A percentile compares a stretch with the other conserved stretches of the same genome.
phyloP scores from a whole-genome alignment of 2,329 filamentous ascomycete species.

The Ustulina deusta region DNA sequence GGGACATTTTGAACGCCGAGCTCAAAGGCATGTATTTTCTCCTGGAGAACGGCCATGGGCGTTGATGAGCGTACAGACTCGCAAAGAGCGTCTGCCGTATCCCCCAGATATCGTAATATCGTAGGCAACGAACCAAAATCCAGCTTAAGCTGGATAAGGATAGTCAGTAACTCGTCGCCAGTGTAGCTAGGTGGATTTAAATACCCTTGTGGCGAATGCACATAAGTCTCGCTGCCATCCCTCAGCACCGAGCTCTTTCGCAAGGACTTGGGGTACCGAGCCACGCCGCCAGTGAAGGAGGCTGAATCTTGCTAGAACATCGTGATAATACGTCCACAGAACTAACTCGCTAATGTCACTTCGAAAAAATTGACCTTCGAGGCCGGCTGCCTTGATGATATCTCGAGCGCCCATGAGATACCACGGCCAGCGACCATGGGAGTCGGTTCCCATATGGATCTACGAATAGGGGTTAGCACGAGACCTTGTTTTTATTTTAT shows the following conservation, averaged over 20 bases:
- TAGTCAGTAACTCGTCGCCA: not conserved
- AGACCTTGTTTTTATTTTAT: no score
- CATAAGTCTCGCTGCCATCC: conserved; percentile 35
- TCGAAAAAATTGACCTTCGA: conserved; percentile 23
- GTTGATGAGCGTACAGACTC: not conserved
- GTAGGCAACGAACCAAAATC: conserved; percentile 20
- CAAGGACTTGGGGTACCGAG: conserved; percentile 3
- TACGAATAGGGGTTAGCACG: conserved; percentile 14
- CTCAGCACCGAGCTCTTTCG: conserved; percentile 24
- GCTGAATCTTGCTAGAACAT: conserved; percentile 31
- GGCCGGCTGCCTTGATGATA: conserved; percentile 16
- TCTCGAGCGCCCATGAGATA: conserved; percentile 34
- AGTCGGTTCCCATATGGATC: conserved; percentile 30
- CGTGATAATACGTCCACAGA: conserved; percentile 34
- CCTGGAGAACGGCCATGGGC: conserved; percentile 1
- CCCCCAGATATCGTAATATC: conserved; percentile 28
- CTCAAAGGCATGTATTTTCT: conserved; percentile 24
- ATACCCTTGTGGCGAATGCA: conserved; percentile 24
- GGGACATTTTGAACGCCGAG: not conserved
- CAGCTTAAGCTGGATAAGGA: conserved; percentile 22
- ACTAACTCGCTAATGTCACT: conserved; percentile 28
- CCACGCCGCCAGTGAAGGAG: conserved; percentile 34
- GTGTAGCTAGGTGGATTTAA: not conserved
- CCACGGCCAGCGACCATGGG: conserved; percentile 33
- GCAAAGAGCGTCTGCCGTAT: conserved; percentile 25